These are phyloP conservation scores for Cryptosporidium viatorum DNA, from an alignment of 169 alveolate genomes.

Conservation along the genomic window DNA sequence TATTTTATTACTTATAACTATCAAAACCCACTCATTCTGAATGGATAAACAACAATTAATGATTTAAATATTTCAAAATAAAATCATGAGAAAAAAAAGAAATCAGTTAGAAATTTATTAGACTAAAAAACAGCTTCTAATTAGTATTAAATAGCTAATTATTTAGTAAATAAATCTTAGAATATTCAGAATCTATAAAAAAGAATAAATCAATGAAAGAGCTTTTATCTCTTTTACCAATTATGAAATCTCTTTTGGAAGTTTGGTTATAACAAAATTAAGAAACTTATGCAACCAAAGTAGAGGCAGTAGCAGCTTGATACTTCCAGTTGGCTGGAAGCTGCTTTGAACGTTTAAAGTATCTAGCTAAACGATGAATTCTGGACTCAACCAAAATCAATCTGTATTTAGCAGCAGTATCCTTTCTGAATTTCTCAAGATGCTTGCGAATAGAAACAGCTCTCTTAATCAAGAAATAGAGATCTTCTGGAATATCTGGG, in stretches of 20 bases:
- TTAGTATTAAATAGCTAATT: neutral
- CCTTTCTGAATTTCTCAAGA: slow-evolving; percentile 96
- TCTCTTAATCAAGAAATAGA: slow-evolving; percentile 96
- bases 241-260: neutral
- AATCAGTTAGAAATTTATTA: neutral
- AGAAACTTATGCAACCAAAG: slow-evolving; percentile 84
- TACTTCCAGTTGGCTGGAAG: slow-evolving; percentile 99
- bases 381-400: slow-evolving; percentile 96
- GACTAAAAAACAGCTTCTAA: neutral
- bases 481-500: slow-evolving; percentile 98
- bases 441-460: slow-evolving; percentile 99
- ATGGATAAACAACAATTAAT: too few species aligned
- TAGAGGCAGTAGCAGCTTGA: slow-evolving; percentile 89
- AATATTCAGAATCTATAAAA: slow-evolving; percentile 7
- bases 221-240: neutral
- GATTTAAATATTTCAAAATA: too few species aligned
- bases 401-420: slow-evolving; percentile 96
- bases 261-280: neutral
- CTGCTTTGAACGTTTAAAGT: slow-evolving; percentile 95
- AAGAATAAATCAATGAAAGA: neutral
- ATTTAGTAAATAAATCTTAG: neutral
- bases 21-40: neutral
- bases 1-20: too few species aligned
- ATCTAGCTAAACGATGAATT: slow-evolving; percentile 98
- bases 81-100: neutral